phyloP scores from a whole-genome alignment of 2,329 filamentous ascomycete genomes.

The Diaporthe amygdali region DNA sequence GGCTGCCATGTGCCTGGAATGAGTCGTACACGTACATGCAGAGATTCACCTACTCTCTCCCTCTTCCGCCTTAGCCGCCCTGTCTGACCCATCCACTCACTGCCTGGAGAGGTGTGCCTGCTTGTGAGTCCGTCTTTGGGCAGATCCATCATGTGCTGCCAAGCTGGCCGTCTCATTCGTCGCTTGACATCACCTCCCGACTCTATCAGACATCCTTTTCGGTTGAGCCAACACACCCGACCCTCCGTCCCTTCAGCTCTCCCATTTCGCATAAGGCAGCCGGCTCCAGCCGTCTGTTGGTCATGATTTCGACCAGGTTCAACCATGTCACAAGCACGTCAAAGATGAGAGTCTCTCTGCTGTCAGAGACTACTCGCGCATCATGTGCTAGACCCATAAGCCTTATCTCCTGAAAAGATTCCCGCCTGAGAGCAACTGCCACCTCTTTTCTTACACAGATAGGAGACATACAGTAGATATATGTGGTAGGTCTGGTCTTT shows the following conservation, averaged over 20 bases:
- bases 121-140: background rate
- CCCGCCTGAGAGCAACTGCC: background rate
- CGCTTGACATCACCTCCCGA: background rate
- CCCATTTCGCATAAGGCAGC: background rate
- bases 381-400: background rate
- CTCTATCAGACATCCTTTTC: background rate
- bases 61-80: background rate
- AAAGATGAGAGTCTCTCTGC: background rate
- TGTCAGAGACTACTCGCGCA: background rate
- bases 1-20: background rate
- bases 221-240: background rate
- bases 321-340: background rate
- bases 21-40: background rate
- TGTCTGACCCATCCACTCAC: background rate
- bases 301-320: background rate
- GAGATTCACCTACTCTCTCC: background rate
- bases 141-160: constrained; percentile 16
- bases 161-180: constrained; percentile 4
- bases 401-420: background rate
- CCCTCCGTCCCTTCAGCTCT: background rate
- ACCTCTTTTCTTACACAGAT: background rate
- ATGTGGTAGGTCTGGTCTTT: background rate
- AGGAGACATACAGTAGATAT: background rate
- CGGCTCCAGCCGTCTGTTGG: background rate
- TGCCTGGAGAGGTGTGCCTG: background rate